phyloP scores from a whole-genome alignment of 139 green algal species.

The Closterium sp. region DNA sequence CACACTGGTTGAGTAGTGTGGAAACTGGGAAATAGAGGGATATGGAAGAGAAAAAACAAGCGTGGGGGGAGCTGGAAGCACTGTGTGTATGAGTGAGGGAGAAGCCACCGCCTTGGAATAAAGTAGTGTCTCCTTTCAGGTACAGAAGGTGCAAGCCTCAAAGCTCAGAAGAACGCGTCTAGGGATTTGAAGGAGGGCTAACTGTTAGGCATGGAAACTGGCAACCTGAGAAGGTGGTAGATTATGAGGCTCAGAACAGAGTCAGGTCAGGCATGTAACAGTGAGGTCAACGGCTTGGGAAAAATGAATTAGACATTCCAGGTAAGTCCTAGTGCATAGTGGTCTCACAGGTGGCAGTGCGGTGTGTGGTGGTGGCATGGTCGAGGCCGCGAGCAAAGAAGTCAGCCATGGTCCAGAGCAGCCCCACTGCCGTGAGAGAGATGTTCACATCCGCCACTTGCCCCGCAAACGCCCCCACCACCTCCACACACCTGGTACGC shows the following conservation, averaged over 20 bases:
- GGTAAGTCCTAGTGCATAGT: neutral
- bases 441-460: slow-evolving; percentile 83
- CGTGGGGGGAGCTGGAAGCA: neutral
- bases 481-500: slow-evolving; percentile 36
- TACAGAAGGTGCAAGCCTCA: too few relatives aligned
- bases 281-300: neutral
- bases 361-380: neutral
- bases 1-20: neutral
- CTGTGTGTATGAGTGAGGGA: neutral
- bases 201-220: too few relatives aligned
- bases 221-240: too few relatives aligned
- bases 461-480: slow-evolving; percentile 30
- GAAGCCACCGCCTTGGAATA: neutral
- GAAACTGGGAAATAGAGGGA: neutral
- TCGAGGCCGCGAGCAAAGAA: slow-evolving; percentile 30
- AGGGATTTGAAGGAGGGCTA: too few relatives aligned
- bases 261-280: neutral
- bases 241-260: neutral
- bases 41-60: neutral
- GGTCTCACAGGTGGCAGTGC: neutral
- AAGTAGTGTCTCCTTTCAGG: too few relatives aligned
- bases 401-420: slow-evolving; percentile 88
- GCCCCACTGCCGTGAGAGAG: slow-evolving; percentile 78
- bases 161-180: too few relatives aligned
- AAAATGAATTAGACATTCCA: too few relatives aligned